Conservation (phyloP, 192 early-diverging fungal species). For the Podila epicladia region DNA sequence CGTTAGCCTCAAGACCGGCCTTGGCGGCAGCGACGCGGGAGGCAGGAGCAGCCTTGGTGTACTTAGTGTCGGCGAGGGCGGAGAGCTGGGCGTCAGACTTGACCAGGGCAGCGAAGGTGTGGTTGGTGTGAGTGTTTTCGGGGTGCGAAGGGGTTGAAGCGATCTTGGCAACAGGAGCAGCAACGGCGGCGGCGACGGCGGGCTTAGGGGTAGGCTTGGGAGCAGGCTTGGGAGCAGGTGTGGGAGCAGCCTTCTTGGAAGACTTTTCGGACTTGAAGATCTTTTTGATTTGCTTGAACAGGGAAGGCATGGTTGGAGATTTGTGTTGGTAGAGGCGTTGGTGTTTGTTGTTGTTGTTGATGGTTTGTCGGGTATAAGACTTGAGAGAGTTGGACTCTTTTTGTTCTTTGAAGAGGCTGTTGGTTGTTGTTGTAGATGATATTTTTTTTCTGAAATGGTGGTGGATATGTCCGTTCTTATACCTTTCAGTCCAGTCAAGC, state of each 20-base stretch:
- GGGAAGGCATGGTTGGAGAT: conserved; percentile 34
- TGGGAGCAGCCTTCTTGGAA: conserved; percentile 5
- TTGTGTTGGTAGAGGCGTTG: not conserved
- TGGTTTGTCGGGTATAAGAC: not conserved
- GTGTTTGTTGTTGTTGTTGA: not conserved
- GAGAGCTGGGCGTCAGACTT: conserved; percentile 46
- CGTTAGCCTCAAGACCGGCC: conserved; percentile 47
- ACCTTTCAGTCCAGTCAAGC: too few species aligned
- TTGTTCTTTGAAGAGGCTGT: not conserved
- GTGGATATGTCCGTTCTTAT: too few species aligned
- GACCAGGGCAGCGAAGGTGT: conserved; percentile 39
- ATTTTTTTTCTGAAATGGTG: not conserved
- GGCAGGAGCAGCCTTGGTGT: conserved; percentile 26
- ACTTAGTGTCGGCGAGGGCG: conserved; percentile 29
- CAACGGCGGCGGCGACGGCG: not conserved
- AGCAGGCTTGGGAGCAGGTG: not conserved
- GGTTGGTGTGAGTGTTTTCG: conserved; percentile 43
- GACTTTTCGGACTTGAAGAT: conserved; percentile 30
- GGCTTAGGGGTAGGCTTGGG: conserved; percentile 4
- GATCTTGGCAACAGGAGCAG: not conserved
- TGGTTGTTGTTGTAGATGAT: conserved; percentile 7
- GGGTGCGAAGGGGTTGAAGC: conserved; percentile 17
- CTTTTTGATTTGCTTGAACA: conserved; percentile 42
- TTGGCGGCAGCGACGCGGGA: conserved; percentile 31
- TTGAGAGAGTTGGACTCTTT: too few species aligned